phyloP scores from a whole-genome alignment of 192 early-diverging fungal genomes.

The Obelidium mucronatum region DNA sequence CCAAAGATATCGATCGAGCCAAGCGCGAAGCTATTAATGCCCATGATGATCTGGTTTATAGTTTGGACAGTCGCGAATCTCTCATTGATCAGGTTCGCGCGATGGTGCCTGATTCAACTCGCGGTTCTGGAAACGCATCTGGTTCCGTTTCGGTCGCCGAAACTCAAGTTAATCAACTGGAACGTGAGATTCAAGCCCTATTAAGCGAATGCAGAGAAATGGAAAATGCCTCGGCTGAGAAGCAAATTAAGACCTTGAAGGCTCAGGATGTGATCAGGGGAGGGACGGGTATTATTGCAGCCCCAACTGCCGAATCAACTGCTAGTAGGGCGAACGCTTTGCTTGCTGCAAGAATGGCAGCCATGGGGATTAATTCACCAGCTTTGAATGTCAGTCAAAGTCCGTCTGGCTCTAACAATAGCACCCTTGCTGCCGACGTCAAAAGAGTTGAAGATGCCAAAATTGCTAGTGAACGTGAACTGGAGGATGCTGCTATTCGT shows the following conservation, averaged over 20 bases:
- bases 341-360: slow-evolving; percentile 59
- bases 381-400: slow-evolving; percentile 21
- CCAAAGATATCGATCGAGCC: slow-evolving; percentile 38
- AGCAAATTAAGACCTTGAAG: slow-evolving; percentile 30
- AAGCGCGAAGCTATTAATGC: slow-evolving; percentile 38
- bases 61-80: slow-evolving; percentile 27
- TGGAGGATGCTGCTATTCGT: slow-evolving; percentile 46
- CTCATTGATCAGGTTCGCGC: slow-evolving; percentile 33
- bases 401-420: slow-evolving; percentile 13
- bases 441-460: slow-evolving; percentile 48
- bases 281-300: slow-evolving; percentile 25
- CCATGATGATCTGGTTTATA: slow-evolving; percentile 41
- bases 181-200: slow-evolving; percentile 45
- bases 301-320: slow-evolving; percentile 7
- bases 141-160: background rate
- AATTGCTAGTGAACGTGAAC: slow-evolving; percentile 35
- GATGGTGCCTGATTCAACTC: slow-evolving; percentile 9
- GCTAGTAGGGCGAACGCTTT: slow-evolving; percentile 48
- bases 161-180: slow-evolving; percentile 35
- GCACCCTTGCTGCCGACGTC: slow-evolving; percentile 35
- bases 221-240: slow-evolving; percentile 25
- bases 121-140: background rate
- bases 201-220: slow-evolving; percentile 41
- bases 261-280: slow-evolving; percentile 12
- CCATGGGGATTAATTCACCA: slow-evolving; percentile 52